phyloP scores from a whole-genome alignment of 2,329 filamentous ascomycete genomes.

The Penicillium sp. region DNA sequence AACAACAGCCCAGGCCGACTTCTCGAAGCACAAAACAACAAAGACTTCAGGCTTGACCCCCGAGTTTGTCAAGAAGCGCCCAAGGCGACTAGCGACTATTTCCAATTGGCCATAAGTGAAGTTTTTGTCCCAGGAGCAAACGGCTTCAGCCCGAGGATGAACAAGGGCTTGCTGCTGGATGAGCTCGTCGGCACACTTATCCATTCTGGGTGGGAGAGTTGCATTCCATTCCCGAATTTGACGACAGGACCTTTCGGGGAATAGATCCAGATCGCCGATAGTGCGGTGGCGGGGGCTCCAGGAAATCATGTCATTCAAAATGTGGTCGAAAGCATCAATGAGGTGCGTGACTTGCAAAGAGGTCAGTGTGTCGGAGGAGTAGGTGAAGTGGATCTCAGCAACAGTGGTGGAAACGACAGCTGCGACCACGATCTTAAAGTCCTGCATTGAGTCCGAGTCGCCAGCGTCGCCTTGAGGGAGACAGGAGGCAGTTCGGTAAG shows the following conservation, averaged over 20 bases:
- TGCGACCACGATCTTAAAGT: slow-evolving; percentile 35
- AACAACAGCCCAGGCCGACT: slow-evolving; percentile 49
- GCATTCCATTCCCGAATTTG: slow-evolving; percentile 42
- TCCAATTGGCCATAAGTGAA: slow-evolving; percentile 46
- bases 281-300: slow-evolving; percentile 12
- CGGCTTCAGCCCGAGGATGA: slow-evolving; percentile 33
- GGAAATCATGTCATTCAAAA: slow-evolving; percentile 35
- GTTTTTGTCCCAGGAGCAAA: slow-evolving; percentile 42
- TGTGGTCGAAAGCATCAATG: slow-evolving; percentile 39
- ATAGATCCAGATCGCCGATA: slow-evolving; percentile 37
- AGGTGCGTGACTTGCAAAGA: slow-evolving; percentile 35
- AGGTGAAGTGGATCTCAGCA: slow-evolving; percentile 57
- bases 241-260: slow-evolving; percentile 37
- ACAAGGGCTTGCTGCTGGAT: slow-evolving; percentile 38
- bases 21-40: slow-evolving; percentile 49
- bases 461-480: slow-evolving; percentile 11
- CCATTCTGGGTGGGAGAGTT: slow-evolving; percentile 31
- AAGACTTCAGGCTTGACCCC: slow-evolving; percentile 47
- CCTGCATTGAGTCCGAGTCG: slow-evolving; percentile 14
- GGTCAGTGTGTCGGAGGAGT: slow-evolving; percentile 57
- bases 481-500: slow-evolving; percentile 21
- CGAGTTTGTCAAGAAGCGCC: slow-evolving; percentile 41
- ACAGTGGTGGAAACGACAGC: slow-evolving; percentile 31
- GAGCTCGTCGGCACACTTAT: slow-evolving; percentile 43
- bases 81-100: slow-evolving; percentile 41